Evolutionary conservation across 768 basidiomycete species (phyloP).

Genomic region (Boletus edulis): DNA sequence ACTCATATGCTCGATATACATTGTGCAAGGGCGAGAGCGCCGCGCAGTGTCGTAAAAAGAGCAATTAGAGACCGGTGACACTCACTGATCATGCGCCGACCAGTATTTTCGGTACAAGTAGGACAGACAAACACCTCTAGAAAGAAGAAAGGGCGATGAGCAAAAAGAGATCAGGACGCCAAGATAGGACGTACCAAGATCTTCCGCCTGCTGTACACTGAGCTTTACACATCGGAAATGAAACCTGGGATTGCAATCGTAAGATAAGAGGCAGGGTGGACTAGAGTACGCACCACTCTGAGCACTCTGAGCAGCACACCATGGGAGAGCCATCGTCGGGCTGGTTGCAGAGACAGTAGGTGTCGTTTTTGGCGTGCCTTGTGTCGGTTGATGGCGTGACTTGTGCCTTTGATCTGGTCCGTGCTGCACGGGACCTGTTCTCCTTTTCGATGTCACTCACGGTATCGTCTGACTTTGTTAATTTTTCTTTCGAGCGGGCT

Average conservation of each 20-base stretch:
- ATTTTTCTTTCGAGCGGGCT: slow-evolving; percentile 20
- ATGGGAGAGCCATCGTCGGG: slow-evolving; percentile 80
- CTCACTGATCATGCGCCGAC: slow-evolving; percentile 76
- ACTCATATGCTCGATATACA: slow-evolving; percentile 38
- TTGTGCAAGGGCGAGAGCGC: slow-evolving; percentile 26
- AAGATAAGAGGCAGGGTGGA: background rate
- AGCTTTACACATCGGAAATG: slow-evolving; percentile 79
- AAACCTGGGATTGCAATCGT: slow-evolving; percentile 52
- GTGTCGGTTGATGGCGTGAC: slow-evolving; percentile 17
- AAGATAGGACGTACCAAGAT: slow-evolving; percentile 62
- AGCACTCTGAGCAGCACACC: slow-evolving; percentile 72
- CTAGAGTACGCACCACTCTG: slow-evolving; percentile 55
- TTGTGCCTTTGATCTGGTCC: slow-evolving; percentile 24
- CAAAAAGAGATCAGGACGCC: background rate
- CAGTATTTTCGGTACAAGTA: slow-evolving; percentile 57
- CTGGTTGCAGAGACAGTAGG: slow-evolving; percentile 59
- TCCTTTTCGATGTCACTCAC: slow-evolving; percentile 32
- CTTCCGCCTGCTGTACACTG: slow-evolving; percentile 61
- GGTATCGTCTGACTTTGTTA: slow-evolving; percentile 13
- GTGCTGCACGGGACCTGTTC: slow-evolving; percentile 21
- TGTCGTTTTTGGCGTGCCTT: slow-evolving; percentile 19
- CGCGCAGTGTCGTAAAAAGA: slow-evolving; percentile 28
- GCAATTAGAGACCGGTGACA: slow-evolving; percentile 39
- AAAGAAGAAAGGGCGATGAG: slow-evolving; percentile 13
- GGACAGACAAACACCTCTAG: slow-evolving; percentile 61